Conservation (phyloP, 1,139 yeast genomes). For the Suhomyces bolitotheri region DNA sequence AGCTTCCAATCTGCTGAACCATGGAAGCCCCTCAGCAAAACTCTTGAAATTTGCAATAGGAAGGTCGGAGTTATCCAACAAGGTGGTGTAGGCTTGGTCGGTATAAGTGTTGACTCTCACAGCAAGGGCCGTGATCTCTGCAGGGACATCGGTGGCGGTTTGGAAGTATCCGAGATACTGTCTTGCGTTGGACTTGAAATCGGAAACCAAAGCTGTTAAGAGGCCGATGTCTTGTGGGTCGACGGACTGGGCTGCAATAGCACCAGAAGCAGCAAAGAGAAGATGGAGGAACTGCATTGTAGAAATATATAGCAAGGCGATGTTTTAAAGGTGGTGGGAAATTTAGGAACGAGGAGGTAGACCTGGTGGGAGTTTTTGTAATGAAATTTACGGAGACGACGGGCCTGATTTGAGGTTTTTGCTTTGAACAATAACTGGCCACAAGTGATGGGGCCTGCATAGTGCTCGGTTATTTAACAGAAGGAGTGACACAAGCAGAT, state of each 20-base stretch:
- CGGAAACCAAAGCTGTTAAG: slow-evolving; percentile 43
- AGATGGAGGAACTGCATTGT: slow-evolving; percentile 1
- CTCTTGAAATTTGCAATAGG: slow-evolving; percentile 28
- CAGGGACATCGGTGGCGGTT: slow-evolving; percentile 38
- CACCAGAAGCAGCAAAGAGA: slow-evolving; percentile 1
- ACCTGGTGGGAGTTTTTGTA: neutral
- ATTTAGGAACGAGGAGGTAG: neutral
- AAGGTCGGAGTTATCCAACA: slow-evolving; percentile 28
- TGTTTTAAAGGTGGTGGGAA: neutral
- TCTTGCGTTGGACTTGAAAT: slow-evolving; percentile 27
- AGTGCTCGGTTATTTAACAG: neutral
- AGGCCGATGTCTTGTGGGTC: slow-evolving; percentile 33
- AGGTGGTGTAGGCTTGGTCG: slow-evolving; percentile 42
- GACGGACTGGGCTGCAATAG: slow-evolving; percentile 27
- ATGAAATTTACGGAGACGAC: neutral
- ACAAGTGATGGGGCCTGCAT: too few relatives aligned
- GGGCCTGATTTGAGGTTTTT: neutral
- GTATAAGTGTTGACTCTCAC: slow-evolving; percentile 39
- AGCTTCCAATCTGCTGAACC: slow-evolving; percentile 39
- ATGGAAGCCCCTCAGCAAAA: slow-evolving; percentile 45
- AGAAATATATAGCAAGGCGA: neutral
- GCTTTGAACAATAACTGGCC: too few relatives aligned
- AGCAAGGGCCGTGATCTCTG: slow-evolving; percentile 39
- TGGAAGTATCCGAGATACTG: slow-evolving; percentile 32
- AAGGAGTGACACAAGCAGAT: too few relatives aligned